phyloP scores from a whole-genome alignment of 768 basidiomycete genomes.

The Kwoniella mangroviensis region DNA sequence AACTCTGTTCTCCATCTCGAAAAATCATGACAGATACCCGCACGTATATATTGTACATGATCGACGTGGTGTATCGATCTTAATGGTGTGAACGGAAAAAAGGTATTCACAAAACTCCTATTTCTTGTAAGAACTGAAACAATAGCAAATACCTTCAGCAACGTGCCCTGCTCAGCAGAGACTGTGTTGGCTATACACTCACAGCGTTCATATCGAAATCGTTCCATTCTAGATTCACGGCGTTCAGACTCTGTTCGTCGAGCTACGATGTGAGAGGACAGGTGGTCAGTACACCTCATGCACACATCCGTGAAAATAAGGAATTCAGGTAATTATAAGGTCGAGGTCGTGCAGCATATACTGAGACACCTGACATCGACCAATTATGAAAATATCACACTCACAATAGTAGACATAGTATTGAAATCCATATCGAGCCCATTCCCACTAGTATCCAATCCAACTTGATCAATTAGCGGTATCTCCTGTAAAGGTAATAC shows the following conservation, averaged over 20 bases:
- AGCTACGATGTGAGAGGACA: background rate
- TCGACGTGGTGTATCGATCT: too few relatives aligned
- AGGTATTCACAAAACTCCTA: background rate
- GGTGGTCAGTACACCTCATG: background rate
- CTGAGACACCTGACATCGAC: background rate
- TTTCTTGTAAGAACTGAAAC: conserved; percentile 1
- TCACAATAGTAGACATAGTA: conserved; percentile 1
- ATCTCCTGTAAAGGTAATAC: background rate
- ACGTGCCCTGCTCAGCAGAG: background rate
- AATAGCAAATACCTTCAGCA: background rate
- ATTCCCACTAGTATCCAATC: background rate
- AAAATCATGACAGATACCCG: too few relatives aligned
- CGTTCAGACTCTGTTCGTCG: conserved; percentile 3
- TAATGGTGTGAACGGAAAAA: background rate
- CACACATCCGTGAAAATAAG: background rate
- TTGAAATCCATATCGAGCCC: background rate
- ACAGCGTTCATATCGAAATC: conserved; percentile 27
- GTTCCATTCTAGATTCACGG: conserved; percentile 15
- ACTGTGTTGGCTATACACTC: background rate
- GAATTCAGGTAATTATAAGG: background rate
- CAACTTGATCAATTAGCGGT: conserved; percentile 1
- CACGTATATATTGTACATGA: too few relatives aligned
- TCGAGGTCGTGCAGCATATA: too few relatives aligned
- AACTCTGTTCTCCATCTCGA: too few relatives aligned
- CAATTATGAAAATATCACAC: background rate